Evolutionary conservation across 2,329 filamentous ascomycete genomes (phyloP), one percentile per base, ranked within the genome.

Genomic region (Aspergillus proliferans): DNA sequence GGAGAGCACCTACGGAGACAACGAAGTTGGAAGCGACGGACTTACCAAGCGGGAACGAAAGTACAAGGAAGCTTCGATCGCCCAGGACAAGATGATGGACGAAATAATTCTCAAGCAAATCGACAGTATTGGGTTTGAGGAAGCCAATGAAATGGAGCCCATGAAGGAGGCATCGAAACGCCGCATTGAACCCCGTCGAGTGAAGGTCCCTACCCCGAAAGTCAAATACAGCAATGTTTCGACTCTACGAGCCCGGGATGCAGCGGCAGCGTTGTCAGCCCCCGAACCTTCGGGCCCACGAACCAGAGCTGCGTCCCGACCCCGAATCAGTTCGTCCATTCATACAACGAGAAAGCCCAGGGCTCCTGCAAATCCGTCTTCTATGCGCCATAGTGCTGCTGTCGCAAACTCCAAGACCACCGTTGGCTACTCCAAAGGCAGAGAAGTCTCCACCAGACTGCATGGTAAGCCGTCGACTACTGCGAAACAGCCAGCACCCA

Each of bases 391-490:
- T 54, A 77, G 77, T 7, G 75, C 79, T 9, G 84, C 86, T 1
- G 77, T 81, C 19, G 81, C 80, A 5, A 83, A 83, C 5, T 95
- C 90, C 1, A 82, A 84, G 54, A 91, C 83, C 48, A 95, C 90
- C 0, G 78, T 95, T 39, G 91, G 91, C 14, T 95, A 95, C 65
- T 87, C 81, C 48, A 88, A 86, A 66, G 90, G 91, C 30, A 81
- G 88, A 30, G 63, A 58, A 15, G 58, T 68, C 43, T 66, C 65
- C 12, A 61, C 61, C 30, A 59, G 58, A 24, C 53, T 67, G 19
- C 56, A 62, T 24, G 62, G 65, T 40, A 61, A 61, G 28, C 39
- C 54, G 26, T 46, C 57, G 6, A 53, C 58, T 18, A 40, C 56
- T 14, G 57, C 63, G 10, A 57, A 62, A 46, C 50, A 51, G 46